Evolutionary conservation across 140 eudicot species (phyloP), one percentile per base, ranked within the genome.

Genomic region (Oenanthe javanica): DNA sequence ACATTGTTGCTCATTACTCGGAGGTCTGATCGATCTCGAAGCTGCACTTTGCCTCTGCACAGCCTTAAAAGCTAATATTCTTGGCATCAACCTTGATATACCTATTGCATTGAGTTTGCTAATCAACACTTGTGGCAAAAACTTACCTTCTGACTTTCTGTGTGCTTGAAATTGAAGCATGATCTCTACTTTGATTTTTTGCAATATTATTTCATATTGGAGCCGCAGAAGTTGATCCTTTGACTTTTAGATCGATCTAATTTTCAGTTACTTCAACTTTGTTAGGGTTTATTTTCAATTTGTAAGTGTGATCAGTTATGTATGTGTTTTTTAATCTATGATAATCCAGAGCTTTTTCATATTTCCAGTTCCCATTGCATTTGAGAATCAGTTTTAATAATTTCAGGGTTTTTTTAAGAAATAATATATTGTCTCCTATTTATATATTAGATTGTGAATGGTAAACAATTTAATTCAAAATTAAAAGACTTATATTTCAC

Each of bases 51-150:
- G 76, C 15, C 76, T 71, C 76, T 71, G 76, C 76, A 71, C 76
- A 2, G 76, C 76, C 50, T 71, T 71, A 42, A 71, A 71, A 71
- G 76, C 76, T 15, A 71, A 71, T 50, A 40, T 71, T 70, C 75
- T 70, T 4, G 76, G 76, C 76, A 71, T 71, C n/a, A 71, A 71
- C 50, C 48, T 71, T 71, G 76, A 71, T 40, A 87, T 92, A 77
- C 97, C 97, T 13, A 79, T 92, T 76, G 79, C 92, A 31, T 83
- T 92, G 72, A 87, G 90, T 88, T 76, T 90, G 83, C 97, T 90
- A 77, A 71, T 90, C 61, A 90, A 83, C 84, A 80, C 87, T 49
- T 90, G 97, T 59, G 89, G 88, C 27, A 83, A 87, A 72, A 84
- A 86, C 4, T 81, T 88, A 31, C 96, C 93, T 0, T 81, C 78